Percentiles rank a stretch among this genome's conserved stretches.
phyloP scores from a whole-genome alignment of 2,329 filamentous ascomycete genomes.

The Sphaerulina populicola region DNA sequence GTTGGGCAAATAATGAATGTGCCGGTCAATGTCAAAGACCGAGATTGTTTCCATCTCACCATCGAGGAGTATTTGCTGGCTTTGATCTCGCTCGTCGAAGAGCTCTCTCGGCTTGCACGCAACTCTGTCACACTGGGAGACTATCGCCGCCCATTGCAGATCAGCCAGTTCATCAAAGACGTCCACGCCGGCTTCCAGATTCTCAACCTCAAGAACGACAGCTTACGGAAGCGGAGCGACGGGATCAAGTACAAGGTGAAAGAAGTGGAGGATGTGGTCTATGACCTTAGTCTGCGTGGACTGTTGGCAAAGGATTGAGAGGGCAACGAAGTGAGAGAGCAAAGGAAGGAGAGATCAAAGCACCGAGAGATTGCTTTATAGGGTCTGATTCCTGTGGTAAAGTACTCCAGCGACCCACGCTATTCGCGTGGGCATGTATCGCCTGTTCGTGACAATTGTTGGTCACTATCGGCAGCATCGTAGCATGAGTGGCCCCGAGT shows the following conservation, averaged over 20 bases:
- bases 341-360: no score
- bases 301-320: slow-evolving; percentile 38
- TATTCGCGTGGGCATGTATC: neutral
- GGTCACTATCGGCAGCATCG: neutral
- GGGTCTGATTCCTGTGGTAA: neutral
- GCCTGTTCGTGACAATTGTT: neutral
- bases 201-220: slow-evolving; percentile 94
- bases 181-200: slow-evolving; percentile 93
- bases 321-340: neutral
- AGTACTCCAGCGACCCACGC: neutral
- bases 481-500: neutral
- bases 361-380: neutral
- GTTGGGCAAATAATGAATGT: slow-evolving; percentile 77
- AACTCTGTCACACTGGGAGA: slow-evolving; percentile 92
- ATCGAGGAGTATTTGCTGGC: slow-evolving; percentile 95
- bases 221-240: slow-evolving; percentile 76
- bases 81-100: slow-evolving; percentile 78
- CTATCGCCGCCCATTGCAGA: slow-evolving; percentile 73
- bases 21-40: slow-evolving; percentile 81
- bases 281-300: slow-evolving; percentile 82
- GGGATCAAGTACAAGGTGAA: slow-evolving; percentile 96
- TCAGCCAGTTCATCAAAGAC: slow-evolving; percentile 89
- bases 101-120: slow-evolving; percentile 81
- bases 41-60: slow-evolving; percentile 86
- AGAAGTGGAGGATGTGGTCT: slow-evolving; percentile 96